These are phyloP conservation scores for Backusella psychrophila DNA, from an alignment of 192 early-diverging fungal species.

Conservation along the genomic window DNA sequence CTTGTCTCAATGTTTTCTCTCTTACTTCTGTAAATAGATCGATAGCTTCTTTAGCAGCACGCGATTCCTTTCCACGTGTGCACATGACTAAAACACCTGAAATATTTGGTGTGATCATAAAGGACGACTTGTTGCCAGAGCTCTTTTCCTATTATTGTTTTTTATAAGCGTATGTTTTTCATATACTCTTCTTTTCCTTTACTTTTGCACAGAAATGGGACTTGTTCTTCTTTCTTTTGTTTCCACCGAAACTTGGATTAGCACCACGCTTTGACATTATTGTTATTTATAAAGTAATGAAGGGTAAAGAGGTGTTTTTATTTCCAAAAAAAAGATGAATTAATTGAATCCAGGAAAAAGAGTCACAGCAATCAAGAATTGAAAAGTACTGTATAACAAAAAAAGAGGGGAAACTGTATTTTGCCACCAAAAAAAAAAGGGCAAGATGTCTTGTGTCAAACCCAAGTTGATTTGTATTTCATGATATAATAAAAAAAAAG, in stretches of 20 bases:
- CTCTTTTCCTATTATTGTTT: neutral
- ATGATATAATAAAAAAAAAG: too few relatives aligned
- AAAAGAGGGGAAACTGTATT: neutral
- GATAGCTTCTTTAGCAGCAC: constrained; percentile 43
- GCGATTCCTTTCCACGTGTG: constrained; percentile 39
- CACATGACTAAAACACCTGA: constrained; percentile 53
- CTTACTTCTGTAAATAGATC: constrained; percentile 49
- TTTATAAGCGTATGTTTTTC: neutral
- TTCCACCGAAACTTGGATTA: constrained; percentile 6
- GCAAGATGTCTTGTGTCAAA: too few relatives aligned
- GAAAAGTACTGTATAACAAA: neutral
- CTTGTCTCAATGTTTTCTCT: neutral
- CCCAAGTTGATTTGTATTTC: too few relatives aligned
- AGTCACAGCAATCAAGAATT: neutral
- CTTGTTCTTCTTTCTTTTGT: constrained; percentile 26
- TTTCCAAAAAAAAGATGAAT: neutral
- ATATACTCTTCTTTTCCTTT: neutral
- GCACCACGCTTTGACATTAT: constrained; percentile 17
- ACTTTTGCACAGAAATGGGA: constrained; percentile 26
- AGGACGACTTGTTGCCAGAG: constrained; percentile 24
- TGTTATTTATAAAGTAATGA: too few relatives aligned
- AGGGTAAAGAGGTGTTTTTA: neutral
- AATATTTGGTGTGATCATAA: constrained; percentile 45
- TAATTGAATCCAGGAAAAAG: neutral
- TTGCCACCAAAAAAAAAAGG: neutral